Base-by-base conservation (phyloP, 208 protist genomes). In the Trypanosoma cruzi region DNA sequence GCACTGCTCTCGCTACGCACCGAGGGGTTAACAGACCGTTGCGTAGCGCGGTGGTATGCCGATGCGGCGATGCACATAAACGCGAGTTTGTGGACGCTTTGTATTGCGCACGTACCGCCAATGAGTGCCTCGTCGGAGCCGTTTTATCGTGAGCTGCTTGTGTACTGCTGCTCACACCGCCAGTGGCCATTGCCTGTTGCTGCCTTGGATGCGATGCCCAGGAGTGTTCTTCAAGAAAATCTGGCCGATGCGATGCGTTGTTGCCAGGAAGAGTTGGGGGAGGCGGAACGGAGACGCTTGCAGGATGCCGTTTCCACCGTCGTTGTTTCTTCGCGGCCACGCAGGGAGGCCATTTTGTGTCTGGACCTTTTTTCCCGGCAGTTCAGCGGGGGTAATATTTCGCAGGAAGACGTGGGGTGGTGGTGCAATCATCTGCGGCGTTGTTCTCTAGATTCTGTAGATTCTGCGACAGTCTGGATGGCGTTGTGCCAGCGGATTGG, bases 1-100 rank as follows among this genome's bases (percentile, higher is more conserved):
- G 58, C 37, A 16, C 37, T 44, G 44, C 36, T 52, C 1, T 42
- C 40, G 18, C n/a, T 52, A 18, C 36, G 36, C 7, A 22, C 6
- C 14, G 42, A 24, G 20, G 36, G 55, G 8, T 14, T 34, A 29
- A 40, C 46, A 29, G 28, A 71, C 55, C 55, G 42, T 32, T 37
- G 49, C 32, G 42, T 62, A 34, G 65, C 55, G 8, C 54, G 65
- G 55, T 71, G 65, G 65, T 71, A 44, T 37, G 65, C 63, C 20
- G 65, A 71, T 44, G 65, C 32, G 10, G 65, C 65, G 26, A 16
- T 52, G 65, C n/a, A 71, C 54, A 71, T 55, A 42, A 16, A 55
- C 14, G 22, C 13, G 11, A 42, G 40, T 26, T 40, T 40, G 29
- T 71, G 65, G 65, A 55, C 37, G 14, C 2, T 55, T n/a, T 61